phyloP scores from a whole-genome alignment of 495 filamentous ascomycete genomes.

The Ascobolus immersus region DNA sequence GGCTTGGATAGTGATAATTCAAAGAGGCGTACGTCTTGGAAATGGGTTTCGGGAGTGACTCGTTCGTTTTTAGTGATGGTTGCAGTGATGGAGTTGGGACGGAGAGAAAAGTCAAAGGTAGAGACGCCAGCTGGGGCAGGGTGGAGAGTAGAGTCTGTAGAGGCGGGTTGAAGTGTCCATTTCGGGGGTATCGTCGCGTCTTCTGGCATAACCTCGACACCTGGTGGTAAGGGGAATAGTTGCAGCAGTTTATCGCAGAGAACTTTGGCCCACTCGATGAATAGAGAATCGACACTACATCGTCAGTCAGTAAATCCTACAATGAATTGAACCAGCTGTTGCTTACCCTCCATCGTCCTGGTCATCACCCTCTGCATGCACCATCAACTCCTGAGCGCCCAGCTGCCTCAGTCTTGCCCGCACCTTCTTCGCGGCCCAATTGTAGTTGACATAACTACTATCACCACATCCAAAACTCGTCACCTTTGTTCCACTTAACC shows the following conservation, averaged over 20 bases:
- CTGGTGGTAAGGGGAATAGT: constrained; percentile 40
- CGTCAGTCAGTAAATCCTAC: constrained; percentile 5
- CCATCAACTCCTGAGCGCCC: constrained; percentile 52
- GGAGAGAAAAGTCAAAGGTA: constrained; percentile 9
- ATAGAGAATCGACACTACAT: constrained; percentile 50
- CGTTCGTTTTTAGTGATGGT: constrained; percentile 33
- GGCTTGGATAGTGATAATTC: constrained; percentile 25
- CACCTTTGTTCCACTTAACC: constrained; percentile 40
- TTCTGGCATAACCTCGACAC: constrained; percentile 41
- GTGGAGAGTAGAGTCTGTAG: constrained; percentile 14
- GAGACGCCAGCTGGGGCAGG: constrained; percentile 1
- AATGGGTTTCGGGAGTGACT: constrained; percentile 50
- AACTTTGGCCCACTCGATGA: constrained; percentile 48
- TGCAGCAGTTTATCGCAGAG: constrained; percentile 38
- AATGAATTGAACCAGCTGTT: constrained; percentile 1
- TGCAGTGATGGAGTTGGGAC: constrained; percentile 25
- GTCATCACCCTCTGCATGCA: constrained; percentile 68
- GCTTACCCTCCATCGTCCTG: constrained; percentile 74
- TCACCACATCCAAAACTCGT: constrained; percentile 80
- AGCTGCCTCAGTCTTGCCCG: constrained; percentile 66
- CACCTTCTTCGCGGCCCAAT: constrained; percentile 74
- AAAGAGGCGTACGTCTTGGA: constrained; percentile 83
- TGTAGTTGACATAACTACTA: constrained; percentile 87
- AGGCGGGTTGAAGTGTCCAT: constrained; percentile 34
- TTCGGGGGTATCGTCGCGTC: constrained; percentile 56